A percentile compares a stretch with the other conserved stretches of the same genome.
Evolutionary conservation across 2,329 filamentous ascomycete genomes (phyloP).

Genomic region (Arthroderma sp.): DNA sequence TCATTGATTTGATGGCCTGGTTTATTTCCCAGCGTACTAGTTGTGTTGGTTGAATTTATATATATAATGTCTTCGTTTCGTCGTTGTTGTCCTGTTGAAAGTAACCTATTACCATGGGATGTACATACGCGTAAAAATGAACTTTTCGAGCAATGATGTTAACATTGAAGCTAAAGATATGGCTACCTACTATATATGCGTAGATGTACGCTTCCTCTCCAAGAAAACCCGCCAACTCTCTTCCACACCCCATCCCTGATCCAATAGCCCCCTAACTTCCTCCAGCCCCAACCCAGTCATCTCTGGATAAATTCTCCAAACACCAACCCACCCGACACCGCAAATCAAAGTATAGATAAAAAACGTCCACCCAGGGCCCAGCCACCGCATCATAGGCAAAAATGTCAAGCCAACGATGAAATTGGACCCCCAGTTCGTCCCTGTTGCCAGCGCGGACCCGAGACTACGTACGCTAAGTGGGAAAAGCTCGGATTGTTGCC

Average conservation of each 20-base stretch:
- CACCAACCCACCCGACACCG: slow-evolving; percentile 48
- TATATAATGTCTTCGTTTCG: neutral
- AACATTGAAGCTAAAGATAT: no score
- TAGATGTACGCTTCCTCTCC: neutral
- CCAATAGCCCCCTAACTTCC: slow-evolving; percentile 60
- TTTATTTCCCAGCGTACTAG: neutral
- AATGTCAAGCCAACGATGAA: slow-evolving; percentile 79
- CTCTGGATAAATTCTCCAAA: slow-evolving; percentile 74
- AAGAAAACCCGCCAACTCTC: slow-evolving; percentile 28
- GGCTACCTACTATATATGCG: neutral
- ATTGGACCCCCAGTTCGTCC: slow-evolving; percentile 80
- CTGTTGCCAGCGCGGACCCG: slow-evolving; percentile 51
- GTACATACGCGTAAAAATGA: neutral
- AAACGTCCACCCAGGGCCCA: slow-evolving; percentile 69
- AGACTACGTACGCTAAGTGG: slow-evolving; percentile 53
- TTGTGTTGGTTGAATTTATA: neutral
- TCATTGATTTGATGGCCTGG: neutral
- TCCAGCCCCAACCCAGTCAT: slow-evolving; percentile 72
- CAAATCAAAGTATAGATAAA: slow-evolving; percentile 66
- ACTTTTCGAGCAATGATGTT: neutral
- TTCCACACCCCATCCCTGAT: slow-evolving; percentile 59
- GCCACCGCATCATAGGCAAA: slow-evolving; percentile 66
- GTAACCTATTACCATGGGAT: no score
- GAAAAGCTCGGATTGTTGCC: slow-evolving; percentile 93
- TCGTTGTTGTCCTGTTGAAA: neutral